Evolutionary conservation across 2,329 filamentous ascomycete species (phyloP), one percentile per base, ranked within the genome.

Genomic region (Hirsutella minnesotensis): DNA sequence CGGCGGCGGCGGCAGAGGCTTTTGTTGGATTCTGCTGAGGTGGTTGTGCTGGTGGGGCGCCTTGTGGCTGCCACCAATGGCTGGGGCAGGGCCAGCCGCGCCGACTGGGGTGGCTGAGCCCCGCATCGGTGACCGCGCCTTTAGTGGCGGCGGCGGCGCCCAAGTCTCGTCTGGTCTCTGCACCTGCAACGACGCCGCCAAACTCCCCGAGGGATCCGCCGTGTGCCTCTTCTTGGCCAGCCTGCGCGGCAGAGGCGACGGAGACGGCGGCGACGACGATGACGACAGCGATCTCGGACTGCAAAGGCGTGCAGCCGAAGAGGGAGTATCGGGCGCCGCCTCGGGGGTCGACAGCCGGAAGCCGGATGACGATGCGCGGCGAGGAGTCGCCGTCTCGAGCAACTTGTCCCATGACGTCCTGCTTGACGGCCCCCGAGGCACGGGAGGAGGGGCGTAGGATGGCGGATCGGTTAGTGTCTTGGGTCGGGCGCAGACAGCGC

Each of bases 161-260:
- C 55, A 50, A 45, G 53, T 52, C 45, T 55, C 52, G 46, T 52
- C 56, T 42, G 56, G 46, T 38, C 44, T 52, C 45, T 21, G 10
- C 37, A 15, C 15, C 12, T 29, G 20, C 19, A 22, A 39, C 37
- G 21, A 27, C n/a, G 37, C 12, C 12, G 21, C 13, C 22, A 21
- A 27, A 4, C 24, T 12, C 24, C 24, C 24, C 24, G 24, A 27
- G 7, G 12, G 24, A 27, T 27, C 12, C 24, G 19, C n/a, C 16
- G 4, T 4, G 10, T 10, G 16, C 20, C 3, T 19, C 36, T 13
- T 38, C 45, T 54, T 55, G 34, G 53, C 48, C 35, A 57, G 45
- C 36, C 9, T 22, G 19, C 36, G 4, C 10, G 22, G 5, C 16
- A 18, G 3, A 4, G 34, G 9, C 3, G 18, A 4, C n/a, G 34